These are phyloP conservation scores for Cupressus sempervirens DNA, from an alignment of 75 land plant genomes.

Conservation along the genomic window DNA sequence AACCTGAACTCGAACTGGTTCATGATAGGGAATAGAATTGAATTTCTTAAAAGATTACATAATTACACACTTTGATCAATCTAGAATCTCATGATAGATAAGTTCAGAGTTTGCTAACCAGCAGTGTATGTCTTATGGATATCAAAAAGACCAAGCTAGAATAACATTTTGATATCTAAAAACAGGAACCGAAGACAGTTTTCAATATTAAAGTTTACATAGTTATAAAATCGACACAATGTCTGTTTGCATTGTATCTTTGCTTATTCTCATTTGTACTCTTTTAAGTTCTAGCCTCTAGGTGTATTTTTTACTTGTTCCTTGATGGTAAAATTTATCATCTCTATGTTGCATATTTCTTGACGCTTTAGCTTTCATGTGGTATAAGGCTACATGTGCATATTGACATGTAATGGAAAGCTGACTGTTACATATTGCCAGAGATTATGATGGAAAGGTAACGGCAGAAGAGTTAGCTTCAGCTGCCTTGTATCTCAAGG, in stretches of 20 bases:
- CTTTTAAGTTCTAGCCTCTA: not conserved
- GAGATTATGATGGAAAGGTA: constrained; percentile 96
- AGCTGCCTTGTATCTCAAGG: constrained; percentile 86
- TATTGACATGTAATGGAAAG: not conserved
- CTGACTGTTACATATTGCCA: constrained; percentile 17
- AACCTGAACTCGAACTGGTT: too few relatives aligned
- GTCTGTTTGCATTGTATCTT: not conserved
- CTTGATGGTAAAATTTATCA: not conserved
- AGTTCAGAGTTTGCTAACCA: too few relatives aligned
- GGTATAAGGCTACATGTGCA: not conserved
- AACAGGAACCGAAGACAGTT: too few relatives aligned
- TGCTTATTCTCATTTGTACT: not conserved
- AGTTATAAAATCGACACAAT: too few relatives aligned
- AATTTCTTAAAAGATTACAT: too few relatives aligned
- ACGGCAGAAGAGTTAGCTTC: constrained; percentile 94
- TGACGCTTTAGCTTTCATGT: not conserved
- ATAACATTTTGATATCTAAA: too few relatives aligned
- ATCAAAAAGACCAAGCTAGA: too few relatives aligned
- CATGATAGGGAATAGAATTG: too few relatives aligned
- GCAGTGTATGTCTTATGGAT: too few relatives aligned
- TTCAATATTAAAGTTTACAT: too few relatives aligned
- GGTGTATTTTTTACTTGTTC: not conserved
- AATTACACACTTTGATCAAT: too few relatives aligned
- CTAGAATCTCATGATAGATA: too few relatives aligned
- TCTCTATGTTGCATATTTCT: not conserved